phyloP scores from a whole-genome alignment of 2,329 filamentous ascomycete genomes.

The Stromatinia cepivora region DNA sequence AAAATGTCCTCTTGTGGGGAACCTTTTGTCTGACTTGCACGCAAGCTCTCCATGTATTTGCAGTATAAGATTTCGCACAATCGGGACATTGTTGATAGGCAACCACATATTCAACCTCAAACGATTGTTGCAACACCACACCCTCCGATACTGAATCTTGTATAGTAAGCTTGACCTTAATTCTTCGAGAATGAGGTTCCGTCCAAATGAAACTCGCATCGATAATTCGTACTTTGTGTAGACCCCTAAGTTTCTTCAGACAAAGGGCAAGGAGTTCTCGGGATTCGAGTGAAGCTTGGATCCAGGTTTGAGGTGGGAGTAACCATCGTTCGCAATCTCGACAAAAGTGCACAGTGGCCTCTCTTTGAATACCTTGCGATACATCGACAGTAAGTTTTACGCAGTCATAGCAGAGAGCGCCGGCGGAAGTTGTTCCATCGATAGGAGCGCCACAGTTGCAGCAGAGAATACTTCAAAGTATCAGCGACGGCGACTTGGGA shows the following conservation, averaged over 20 bases:
- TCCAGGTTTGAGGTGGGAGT: slow-evolving; percentile 81
- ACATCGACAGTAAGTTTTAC: slow-evolving; percentile 94
- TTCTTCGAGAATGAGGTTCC: slow-evolving; percentile 87
- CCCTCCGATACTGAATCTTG: slow-evolving; percentile 68
- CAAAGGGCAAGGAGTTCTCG: slow-evolving; percentile 91
- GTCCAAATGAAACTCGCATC: slow-evolving; percentile 98
- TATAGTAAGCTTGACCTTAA: slow-evolving; percentile 94
- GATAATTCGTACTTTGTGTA: slow-evolving; percentile 89
- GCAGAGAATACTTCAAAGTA: slow-evolving; percentile 74
- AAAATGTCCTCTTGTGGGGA: slow-evolving; percentile 84
- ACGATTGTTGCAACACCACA: slow-evolving; percentile 80
- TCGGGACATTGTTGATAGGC: slow-evolving; percentile 93
- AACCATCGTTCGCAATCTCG: slow-evolving; percentile 94
- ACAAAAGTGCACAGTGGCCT: slow-evolving; percentile 88
- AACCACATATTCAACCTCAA: slow-evolving; percentile 91
- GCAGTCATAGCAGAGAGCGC: slow-evolving; percentile 93
- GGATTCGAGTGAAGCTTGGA: slow-evolving; percentile 81
- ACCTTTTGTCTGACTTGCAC: slow-evolving; percentile 98
- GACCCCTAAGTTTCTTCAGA: slow-evolving; percentile 79
- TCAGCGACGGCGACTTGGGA: slow-evolving; percentile 25
- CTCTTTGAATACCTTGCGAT: slow-evolving; percentile 84
- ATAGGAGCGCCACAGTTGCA: slow-evolving; percentile 97
- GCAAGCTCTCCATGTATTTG: slow-evolving; percentile 89
- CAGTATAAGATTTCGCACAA: slow-evolving; percentile 92
- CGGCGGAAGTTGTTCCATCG: slow-evolving; percentile 81